These are phyloP conservation scores for Diaporthe nobilis DNA, from an alignment of 2,329 filamentous ascomycete species.

Conservation along the genomic window DNA sequence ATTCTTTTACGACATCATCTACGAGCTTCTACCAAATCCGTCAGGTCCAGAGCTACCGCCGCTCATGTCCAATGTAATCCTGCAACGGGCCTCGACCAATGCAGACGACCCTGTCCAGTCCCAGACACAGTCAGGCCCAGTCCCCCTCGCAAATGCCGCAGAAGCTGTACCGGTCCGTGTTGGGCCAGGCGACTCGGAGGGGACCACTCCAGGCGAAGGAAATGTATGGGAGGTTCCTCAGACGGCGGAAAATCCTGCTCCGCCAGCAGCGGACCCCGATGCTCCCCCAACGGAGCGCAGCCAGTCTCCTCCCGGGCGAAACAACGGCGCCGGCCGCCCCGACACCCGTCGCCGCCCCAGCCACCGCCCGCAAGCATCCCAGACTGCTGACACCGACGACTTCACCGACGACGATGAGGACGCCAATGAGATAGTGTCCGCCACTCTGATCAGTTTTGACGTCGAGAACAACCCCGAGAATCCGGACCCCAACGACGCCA, in stretches of 20 bases:
- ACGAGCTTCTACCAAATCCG: conserved; percentile 34
- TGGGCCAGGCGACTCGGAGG: conserved; percentile 11
- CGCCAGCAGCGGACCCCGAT: not conserved
- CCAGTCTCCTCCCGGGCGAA: conserved; percentile 20
- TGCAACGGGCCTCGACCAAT: conserved; percentile 24
- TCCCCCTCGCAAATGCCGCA: not conserved
- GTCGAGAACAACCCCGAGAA: conserved; percentile 70
- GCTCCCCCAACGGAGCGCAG: conserved; percentile 15
- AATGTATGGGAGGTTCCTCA: conserved; percentile 34
- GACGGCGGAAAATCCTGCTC: conserved; percentile 1
- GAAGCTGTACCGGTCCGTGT: conserved; percentile 18
- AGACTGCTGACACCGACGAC: conserved; percentile 54
- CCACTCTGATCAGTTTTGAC: conserved; percentile 73
- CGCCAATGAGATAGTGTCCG: conserved; percentile 64
- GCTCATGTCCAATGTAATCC: not conserved
- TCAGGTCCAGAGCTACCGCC: conserved; percentile 29
- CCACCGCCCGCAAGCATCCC: conserved; percentile 24
- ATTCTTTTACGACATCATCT: conserved; percentile 27
- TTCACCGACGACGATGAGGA: conserved; percentile 71
- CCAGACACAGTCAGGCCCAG: conserved; percentile 21
- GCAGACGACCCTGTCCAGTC: conserved; percentile 21
- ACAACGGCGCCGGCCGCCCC: conserved; percentile 19
- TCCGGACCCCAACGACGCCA: conserved; percentile 45
- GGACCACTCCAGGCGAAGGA: conserved; percentile 11
- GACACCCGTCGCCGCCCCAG: conserved; percentile 36